phyloP scores from a whole-genome alignment of 2,329 filamentous ascomycete species.

The Thielaviopsis populi region DNA sequence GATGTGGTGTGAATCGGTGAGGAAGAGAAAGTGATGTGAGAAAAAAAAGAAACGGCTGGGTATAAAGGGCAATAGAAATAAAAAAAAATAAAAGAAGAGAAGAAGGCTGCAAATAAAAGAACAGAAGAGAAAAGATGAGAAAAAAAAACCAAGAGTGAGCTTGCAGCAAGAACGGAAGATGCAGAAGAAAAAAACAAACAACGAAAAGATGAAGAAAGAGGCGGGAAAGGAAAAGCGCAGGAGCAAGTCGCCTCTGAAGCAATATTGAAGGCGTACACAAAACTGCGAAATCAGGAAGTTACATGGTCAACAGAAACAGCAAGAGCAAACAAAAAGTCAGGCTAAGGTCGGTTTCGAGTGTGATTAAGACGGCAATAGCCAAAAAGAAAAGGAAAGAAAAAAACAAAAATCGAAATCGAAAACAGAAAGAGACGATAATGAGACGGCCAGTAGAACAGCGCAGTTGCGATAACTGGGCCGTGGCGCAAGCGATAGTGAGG shows the following conservation, averaged over 20 bases:
- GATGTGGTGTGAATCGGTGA: constrained; percentile 18
- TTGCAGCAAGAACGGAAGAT: neutral
- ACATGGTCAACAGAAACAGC: constrained; percentile 3
- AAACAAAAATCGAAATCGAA: neutral
- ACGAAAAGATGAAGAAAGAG: neutral
- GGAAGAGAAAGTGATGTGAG: neutral
- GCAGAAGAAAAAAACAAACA: neutral
- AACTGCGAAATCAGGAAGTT: neutral
- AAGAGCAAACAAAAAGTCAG: constrained; percentile 1
- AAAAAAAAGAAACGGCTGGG: neutral
- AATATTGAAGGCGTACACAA: neutral
- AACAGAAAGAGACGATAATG: neutral
- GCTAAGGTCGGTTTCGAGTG: neutral
- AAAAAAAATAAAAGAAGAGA: neutral
- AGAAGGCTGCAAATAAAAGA: neutral
- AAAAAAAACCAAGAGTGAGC: neutral
- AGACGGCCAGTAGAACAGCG: neutral
- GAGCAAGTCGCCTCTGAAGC: neutral
- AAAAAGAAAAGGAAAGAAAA: neutral
- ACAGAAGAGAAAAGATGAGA: neutral
- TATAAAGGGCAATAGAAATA: constrained; percentile 4
- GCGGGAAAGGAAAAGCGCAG: neutral
- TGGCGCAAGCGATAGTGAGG: neutral
- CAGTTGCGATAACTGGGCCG: neutral
- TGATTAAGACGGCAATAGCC: neutral